phyloP scores from a whole-genome alignment of 768 basidiomycete genomes.

The Lactarius hatsudake region DNA sequence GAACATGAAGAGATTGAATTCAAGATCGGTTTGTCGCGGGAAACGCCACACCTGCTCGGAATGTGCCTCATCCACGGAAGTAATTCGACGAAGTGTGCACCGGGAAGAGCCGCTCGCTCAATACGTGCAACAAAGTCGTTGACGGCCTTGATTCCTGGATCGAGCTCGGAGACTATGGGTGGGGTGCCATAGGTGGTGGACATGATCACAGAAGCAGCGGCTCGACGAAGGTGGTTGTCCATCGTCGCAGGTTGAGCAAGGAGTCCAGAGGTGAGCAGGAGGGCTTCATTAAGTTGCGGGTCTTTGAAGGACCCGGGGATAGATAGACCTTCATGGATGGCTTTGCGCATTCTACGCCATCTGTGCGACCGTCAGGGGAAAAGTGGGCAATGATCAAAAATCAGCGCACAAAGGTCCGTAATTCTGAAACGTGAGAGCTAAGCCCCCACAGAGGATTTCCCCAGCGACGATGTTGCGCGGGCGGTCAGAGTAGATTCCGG shows the following conservation, averaged over 20 bases:
- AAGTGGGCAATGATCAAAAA: background rate
- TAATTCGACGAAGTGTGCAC: conserved; percentile 18
- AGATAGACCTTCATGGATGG: conserved; percentile 12
- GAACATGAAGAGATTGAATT: background rate
- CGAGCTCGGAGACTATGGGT: background rate
- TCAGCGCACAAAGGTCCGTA: conserved; percentile 20
- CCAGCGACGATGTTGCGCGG: conserved; percentile 25
- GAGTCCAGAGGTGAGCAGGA: background rate
- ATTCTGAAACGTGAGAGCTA: conserved; percentile 21
- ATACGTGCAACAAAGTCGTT: conserved; percentile 1
- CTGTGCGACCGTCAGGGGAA: conserved; percentile 3
- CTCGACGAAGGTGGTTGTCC: background rate
- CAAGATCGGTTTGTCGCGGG: too few relatives aligned
- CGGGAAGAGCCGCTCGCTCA: conserved; percentile 5
- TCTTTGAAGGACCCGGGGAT: background rate
- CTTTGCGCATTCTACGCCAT: conserved; percentile 23
- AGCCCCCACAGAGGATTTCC: conserved; percentile 23
- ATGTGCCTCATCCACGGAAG: conserved; percentile 20
- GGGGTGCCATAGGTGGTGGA: conserved; percentile 18
- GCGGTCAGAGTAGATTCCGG: conserved; percentile 24
- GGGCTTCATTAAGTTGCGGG: conserved; percentile 7
- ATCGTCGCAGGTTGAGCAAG: background rate
- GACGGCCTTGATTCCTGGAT: background rate
- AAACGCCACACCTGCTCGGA: background rate
- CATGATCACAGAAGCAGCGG: conserved; percentile 13